phyloP scores from a whole-genome alignment of 805 yeast genomes.

The Candida patagonica region DNA sequence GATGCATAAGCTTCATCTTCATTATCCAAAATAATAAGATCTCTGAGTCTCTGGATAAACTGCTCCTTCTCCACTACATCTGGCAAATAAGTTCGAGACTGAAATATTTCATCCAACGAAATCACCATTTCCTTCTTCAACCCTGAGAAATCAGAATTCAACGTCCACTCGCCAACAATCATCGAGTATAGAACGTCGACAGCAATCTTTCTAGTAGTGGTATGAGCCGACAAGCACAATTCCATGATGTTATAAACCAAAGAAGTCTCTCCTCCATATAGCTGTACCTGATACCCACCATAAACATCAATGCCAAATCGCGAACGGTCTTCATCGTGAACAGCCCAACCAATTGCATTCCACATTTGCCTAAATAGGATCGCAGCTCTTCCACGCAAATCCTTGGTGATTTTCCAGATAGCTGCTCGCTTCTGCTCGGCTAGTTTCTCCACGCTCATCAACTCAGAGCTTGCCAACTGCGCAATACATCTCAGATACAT shows the following conservation, averaged over 20 bases:
- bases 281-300: constrained; percentile 65
- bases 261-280: constrained; percentile 44
- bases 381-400: constrained; percentile 52
- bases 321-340: constrained; percentile 41
- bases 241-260: constrained; percentile 56
- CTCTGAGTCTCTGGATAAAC: constrained; percentile 43
- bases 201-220: constrained; percentile 51
- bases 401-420: constrained; percentile 52
- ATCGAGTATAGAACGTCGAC: constrained; percentile 63
- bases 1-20: constrained; percentile 58
- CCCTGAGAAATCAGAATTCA: constrained; percentile 47
- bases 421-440: constrained; percentile 68
- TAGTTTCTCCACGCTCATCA: constrained; percentile 60
- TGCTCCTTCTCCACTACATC: constrained; percentile 42
- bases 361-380: constrained; percentile 51
- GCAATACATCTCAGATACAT: constrained; percentile 50
- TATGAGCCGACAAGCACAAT: constrained; percentile 59
- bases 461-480: constrained; percentile 53
- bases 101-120: constrained; percentile 58
- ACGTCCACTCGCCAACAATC: constrained; percentile 54
- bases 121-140: constrained; percentile 54
- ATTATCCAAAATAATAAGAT: constrained; percentile 43
- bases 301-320: constrained; percentile 53
- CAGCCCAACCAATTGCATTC: constrained; percentile 63
- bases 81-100: constrained; percentile 49